Conservation (phyloP, 1,284 basidiomycete species). For the Ustilago bromivora region DNA sequence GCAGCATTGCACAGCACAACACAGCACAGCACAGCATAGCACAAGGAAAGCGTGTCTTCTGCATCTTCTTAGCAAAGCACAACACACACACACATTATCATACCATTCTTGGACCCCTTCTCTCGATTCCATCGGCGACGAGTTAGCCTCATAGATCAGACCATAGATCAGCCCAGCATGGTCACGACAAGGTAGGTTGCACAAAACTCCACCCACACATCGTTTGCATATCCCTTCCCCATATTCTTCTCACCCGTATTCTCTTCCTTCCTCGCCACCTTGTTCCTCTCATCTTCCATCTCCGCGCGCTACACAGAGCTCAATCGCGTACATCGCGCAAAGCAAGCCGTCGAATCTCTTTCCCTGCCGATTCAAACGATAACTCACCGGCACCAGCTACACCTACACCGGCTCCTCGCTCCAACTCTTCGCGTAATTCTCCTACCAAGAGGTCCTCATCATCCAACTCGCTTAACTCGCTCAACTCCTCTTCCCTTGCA, state of each 20-base stretch:
- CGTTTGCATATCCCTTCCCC: background rate
- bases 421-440: constrained; percentile 24
- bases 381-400: constrained; percentile 43
- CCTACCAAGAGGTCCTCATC: constrained; percentile 30
- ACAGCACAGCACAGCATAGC: background rate
- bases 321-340: constrained; percentile 46
- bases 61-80: constrained; percentile 26
- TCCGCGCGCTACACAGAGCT: constrained; percentile 15
- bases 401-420: constrained; percentile 35
- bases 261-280: background rate
- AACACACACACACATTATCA: constrained; percentile 9
- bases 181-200: constrained; percentile 47
- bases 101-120: background rate
- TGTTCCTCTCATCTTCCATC: background rate
- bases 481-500: constrained; percentile 9
- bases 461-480: constrained; percentile 3
- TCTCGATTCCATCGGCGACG: background rate
- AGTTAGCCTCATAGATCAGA: background rate
- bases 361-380: constrained; percentile 35
- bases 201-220: background rate
- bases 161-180: constrained; percentile 18
- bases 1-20: background rate
- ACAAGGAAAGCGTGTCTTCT: background rate
- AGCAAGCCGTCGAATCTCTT: constrained; percentile 34
- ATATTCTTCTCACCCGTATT: background rate